Base-by-base conservation (phyloP, 345 rosid species). In the Viola odorata region DNA sequence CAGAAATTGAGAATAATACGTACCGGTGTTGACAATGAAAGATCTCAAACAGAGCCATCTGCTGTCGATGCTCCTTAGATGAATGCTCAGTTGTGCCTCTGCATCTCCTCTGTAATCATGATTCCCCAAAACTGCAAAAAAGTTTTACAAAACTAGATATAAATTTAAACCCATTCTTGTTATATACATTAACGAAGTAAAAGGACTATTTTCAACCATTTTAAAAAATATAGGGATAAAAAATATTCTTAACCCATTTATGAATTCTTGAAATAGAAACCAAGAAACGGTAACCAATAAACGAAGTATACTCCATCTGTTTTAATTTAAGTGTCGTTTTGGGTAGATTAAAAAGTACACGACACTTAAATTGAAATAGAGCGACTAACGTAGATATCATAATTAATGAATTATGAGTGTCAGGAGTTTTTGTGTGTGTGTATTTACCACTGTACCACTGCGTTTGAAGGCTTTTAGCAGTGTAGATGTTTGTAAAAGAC, bases 81-180 rank as follows among this genome's bases (percentile, higher is more conserved):
- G 68, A 57, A 73, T 61, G 75, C 91, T 84, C 12, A 87, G 53
- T 62, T 90, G 95, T 16, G 89, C 95, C 67, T 70, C 72, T 8
- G 71, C 78, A 44, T 90, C 72, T 8, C 97, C 97, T 63, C 97
- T 81, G 50, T 90, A 90, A 41, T 87, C 97, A 51, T 90, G 97
- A 80, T 85, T 85, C 0, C 91, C 91, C 50, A 85, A 53, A 57
- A 85, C 91, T 85, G 77, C 55, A 55, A 47, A 41, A 12, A 17
- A 8, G 1, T 0, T 11, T 12, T 11, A 5, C 4, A 52, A 23
- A 10, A 48, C 6, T 12, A 49, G n/a, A n/a, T n/a, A n/a, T n/a
- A n/a, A n/a, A n/a, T n/a, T n/a, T n/a, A n/a, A n/a, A n/a, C n/a
- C n/a, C n/a, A n/a, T n/a, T n/a, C n/a, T n/a, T n/a, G n/a, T n/a